Evolutionary conservation across 1,284 basidiomycete species (phyloP), one percentile per base, ranked within the genome.

Genomic region (Naganishia sp.): DNA sequence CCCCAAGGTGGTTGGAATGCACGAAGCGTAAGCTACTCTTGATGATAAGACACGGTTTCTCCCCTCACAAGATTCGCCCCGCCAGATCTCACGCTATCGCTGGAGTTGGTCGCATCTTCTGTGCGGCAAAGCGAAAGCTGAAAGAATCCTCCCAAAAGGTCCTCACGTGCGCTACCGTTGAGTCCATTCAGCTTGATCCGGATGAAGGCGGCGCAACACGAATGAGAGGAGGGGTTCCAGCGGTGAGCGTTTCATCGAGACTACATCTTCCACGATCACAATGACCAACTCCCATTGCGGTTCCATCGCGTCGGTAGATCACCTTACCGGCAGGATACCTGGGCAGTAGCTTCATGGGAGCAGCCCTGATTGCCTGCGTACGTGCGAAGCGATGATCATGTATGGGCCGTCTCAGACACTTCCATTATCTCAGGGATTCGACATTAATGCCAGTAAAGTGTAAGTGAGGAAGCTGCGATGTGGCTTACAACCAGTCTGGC

Each of bases 201-300:
- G 89, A 96, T 74, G 94, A 96, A 80, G 94, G 94, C 18, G 95
- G 95, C 1, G 87, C 88, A 13, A 98, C 95, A 0, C 83, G 86
- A 36, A 97, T 98, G 94, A 87, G 91, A 44, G 94, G 94, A 31
- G 95, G 94, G 0, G 88, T 96, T 49, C 83, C 87, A 11, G 90
- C 88, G 83, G 83, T 95, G 56, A 91, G 92, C 0, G 83, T 92
- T 0, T 75, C 77, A 11, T 16, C 36, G 5, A 3, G 6, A 55
- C 13, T 42, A 2, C 13, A 3, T 2, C n/a, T 25, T 3, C 72
- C 6, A 6, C n/a, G 10, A 21, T 43, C 31, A 18, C 21, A 45
- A n/a, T 42, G 16, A 36, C 18, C 43, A 18, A 3, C 5, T 11
- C 31, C 21, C 2, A 16, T 52, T 65, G 39, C 31, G 33, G 25